Percentiles rank a stretch among this genome's conserved stretches.
Evolutionary conservation across 1,139 yeast species (phyloP).

Genomic region (Lizanozyma gosingica): DNA sequence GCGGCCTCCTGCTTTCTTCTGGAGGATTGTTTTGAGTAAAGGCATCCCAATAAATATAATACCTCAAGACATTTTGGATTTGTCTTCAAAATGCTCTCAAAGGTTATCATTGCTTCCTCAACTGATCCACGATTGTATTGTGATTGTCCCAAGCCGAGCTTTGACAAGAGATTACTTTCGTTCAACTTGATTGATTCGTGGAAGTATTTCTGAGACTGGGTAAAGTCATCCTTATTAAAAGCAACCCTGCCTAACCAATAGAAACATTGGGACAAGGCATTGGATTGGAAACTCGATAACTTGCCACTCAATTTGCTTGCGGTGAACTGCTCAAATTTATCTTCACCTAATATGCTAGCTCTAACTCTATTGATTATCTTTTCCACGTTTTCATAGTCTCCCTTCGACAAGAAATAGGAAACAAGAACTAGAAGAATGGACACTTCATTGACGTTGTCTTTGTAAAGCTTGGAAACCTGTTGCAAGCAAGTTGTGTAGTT

Average conservation of each 20-base stretch:
- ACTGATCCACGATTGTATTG: constrained; percentile 64
- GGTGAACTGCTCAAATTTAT: constrained; percentile 14
- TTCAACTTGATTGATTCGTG: constrained; percentile 61
- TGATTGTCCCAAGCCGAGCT: constrained; percentile 80
- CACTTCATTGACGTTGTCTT: constrained; percentile 11
- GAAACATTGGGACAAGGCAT: constrained; percentile 62
- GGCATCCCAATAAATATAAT: constrained; percentile 63
- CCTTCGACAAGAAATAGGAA: constrained; percentile 35
- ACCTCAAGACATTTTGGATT: constrained; percentile 71
- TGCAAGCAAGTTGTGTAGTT: constrained; percentile 41
- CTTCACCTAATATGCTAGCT: constrained; percentile 22
- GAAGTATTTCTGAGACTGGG: constrained; percentile 63
- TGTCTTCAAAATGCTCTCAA: constrained; percentile 63
- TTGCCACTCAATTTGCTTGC: constrained; percentile 12
- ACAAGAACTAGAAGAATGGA: constrained; percentile 18
- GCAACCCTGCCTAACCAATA: constrained; percentile 83
- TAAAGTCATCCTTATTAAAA: constrained; percentile 49
- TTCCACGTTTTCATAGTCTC: constrained; percentile 48
- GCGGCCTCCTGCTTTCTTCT: constrained; percentile 40
- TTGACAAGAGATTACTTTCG: constrained; percentile 57
- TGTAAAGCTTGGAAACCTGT: constrained; percentile 6
- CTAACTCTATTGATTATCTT: constrained; percentile 48
- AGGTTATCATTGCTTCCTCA: constrained; percentile 80
- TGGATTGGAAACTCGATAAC: constrained; percentile 21
- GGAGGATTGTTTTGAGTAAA: constrained; percentile 48